Evolutionary conservation across 805 yeast genomes (phyloP), one percentile per base, ranked within the genome.

Genomic region (Saccharomycopsis fibuligera): DNA sequence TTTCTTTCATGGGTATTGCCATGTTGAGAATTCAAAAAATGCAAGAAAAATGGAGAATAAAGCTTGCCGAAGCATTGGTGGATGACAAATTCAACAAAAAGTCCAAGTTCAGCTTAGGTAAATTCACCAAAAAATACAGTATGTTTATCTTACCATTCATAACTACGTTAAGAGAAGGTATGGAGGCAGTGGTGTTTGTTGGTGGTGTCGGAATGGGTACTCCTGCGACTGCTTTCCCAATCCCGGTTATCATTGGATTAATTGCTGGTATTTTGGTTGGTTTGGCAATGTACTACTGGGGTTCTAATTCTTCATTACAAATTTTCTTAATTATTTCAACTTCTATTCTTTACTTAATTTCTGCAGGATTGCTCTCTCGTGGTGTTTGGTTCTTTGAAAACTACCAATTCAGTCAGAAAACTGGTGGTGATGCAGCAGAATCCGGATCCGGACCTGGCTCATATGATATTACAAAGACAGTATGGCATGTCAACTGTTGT

Each of bases 401-500:
- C 41, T 93, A 89, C 64, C 68, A 68, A 47, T 89, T 81, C 64
- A 87, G 87, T 49, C 75, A 78, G 49, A 65, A 67, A 51, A 88
- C 95, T 59, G 76, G 74, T 48, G 96, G 96, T 1, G 96, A 89
- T 58, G 84, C 87, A 61, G 75, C 86, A 37, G 96, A 89, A 65
- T 76, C 82, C 0, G 96, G 96, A 1, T 82, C 83, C 35, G 96
- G 96, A 0, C 96, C 96, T 0, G 96, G 96, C 0, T 84, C 95
- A 0, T 89, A 89, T 60, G 96, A 89, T 59, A 81, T 89, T 22
- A 56, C 75, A 16, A 76, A 73, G 41, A 80, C 93, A 5, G 81
- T 89, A 2, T 89, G 96, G 96, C 96, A 89, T 62, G 96, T 89
- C 23, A 88, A 89, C 65, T 88, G 96, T 64, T 89, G 96, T 67